A percentile compares a stretch with the other conserved stretches of the same genome.
phyloP scores from a whole-genome alignment of 192 early-diverging fungal species.

The Coemansia sp. region DNA sequence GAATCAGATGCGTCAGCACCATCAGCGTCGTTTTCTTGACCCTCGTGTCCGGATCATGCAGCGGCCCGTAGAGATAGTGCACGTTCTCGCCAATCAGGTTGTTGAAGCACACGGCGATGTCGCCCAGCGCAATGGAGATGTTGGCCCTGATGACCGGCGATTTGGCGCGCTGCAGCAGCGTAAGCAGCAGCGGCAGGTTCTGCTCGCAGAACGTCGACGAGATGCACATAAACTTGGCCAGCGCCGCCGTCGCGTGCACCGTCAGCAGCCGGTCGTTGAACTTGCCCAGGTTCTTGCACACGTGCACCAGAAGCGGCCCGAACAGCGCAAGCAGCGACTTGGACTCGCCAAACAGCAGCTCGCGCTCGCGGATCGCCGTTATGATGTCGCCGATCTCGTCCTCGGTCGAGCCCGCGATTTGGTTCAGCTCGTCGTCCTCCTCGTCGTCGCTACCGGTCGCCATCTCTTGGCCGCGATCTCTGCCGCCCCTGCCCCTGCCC shows the following conservation, averaged over 20 bases:
- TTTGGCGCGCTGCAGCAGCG: constrained; percentile 79
- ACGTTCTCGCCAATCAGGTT: constrained; percentile 97
- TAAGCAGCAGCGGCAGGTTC: constrained; percentile 86
- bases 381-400: constrained; percentile 95
- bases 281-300: constrained; percentile 76
- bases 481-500: constrained; percentile 15
- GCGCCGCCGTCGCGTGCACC: constrained; percentile 77
- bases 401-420: constrained; percentile 87
- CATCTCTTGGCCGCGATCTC: constrained; percentile 10
- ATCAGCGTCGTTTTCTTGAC: constrained; percentile 98
- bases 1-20: constrained; percentile 95
- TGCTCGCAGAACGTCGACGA: constrained; percentile 91
- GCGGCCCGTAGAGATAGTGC: constrained; percentile 87
- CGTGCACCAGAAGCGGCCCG: constrained; percentile 76
- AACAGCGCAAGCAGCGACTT: constrained; percentile 74
- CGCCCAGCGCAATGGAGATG: constrained; percentile 95
- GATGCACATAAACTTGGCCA: constrained; percentile 98
- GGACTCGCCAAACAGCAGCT: constrained; percentile 76
- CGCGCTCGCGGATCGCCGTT: constrained; percentile 80
- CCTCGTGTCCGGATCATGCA: constrained; percentile 71
- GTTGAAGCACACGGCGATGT: constrained; percentile 97
- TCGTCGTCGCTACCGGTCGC: constrained; percentile 17
- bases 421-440: constrained; percentile 85
- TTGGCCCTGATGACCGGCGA: constrained; percentile 89
- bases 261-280: constrained; percentile 87